Percentiles rank a stretch among this genome's conserved stretches.
phyloP scores from a whole-genome alignment of 163 green algal species.

The Chlamydomonas reinhardtii region DNA sequence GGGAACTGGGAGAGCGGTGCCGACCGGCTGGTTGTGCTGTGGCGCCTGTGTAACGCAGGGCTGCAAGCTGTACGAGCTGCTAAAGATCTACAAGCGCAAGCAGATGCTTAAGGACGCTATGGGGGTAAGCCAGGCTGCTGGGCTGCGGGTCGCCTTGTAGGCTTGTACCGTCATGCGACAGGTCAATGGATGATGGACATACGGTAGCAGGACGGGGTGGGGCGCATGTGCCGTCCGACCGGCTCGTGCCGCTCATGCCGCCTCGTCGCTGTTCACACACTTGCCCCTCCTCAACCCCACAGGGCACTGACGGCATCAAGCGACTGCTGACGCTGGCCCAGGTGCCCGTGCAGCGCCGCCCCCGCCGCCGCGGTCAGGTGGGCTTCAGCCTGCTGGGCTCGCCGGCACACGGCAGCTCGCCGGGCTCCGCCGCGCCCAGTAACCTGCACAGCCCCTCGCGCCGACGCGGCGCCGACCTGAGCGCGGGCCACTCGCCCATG shows the following conservation, averaged over 20 bases:
- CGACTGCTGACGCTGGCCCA: slow-evolving; percentile 14
- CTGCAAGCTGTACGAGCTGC: slow-evolving; percentile 45
- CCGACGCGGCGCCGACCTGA: too few species aligned
- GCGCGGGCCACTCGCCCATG: neutral
- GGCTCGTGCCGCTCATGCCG: too few species aligned
- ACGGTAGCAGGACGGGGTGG: too few species aligned
- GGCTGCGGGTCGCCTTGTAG: too few species aligned
- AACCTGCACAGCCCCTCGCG: neutral
- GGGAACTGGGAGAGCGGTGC: too few species aligned
- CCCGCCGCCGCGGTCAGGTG: slow-evolving; percentile 2
- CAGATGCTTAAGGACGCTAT: slow-evolving; percentile 43
- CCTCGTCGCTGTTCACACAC: neutral
- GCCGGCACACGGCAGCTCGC: neutral
- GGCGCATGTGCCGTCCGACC: too few species aligned
- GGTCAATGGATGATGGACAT: too few species aligned
- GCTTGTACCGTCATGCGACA: too few species aligned
- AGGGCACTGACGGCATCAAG: slow-evolving; percentile 26
- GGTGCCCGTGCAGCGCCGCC: neutral
- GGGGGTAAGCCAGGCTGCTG: neutral
- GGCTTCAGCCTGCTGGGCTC: slow-evolving; percentile 1
- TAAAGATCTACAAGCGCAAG: slow-evolving; percentile 27
- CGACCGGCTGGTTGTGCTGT: too few species aligned
- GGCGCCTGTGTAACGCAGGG: neutral
- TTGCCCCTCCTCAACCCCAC: neutral
- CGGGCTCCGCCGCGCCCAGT: too few species aligned